phyloP scores from a whole-genome alignment of 306 rosid genomes.

The Pterocarpus santalinus region DNA sequence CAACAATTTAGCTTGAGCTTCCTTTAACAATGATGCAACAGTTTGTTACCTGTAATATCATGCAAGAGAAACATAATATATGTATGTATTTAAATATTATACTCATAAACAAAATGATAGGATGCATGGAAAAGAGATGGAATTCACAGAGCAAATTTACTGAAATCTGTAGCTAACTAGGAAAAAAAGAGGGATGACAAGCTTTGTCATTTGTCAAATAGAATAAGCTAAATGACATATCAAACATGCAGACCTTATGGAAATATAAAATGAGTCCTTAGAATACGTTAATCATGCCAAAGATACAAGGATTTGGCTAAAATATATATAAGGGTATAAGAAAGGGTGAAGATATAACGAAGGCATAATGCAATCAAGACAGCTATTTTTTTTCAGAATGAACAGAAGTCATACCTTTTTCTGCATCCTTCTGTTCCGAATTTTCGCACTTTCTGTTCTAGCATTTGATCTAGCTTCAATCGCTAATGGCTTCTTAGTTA shows the following conservation, averaged over 20 bases:
- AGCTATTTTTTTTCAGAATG: not conserved
- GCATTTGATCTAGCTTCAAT: constrained; percentile 69
- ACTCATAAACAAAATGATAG: not conserved
- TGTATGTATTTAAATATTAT: not conserved
- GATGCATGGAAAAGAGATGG: not conserved
- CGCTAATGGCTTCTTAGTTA: constrained; percentile 54
- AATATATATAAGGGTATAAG: not conserved
- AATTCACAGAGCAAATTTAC: not conserved
- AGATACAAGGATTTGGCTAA: not conserved
- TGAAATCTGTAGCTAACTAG: not conserved
- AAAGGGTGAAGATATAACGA: constrained; percentile 29
- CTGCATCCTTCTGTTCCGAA: constrained; percentile 69
- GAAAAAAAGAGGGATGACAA: constrained; percentile 16
- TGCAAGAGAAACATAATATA: not conserved
- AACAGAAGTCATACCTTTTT: constrained; percentile 64
- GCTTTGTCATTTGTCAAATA: not conserved
- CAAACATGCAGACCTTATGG: not conserved
- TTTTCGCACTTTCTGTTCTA: constrained; percentile 73
- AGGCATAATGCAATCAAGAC: not conserved
- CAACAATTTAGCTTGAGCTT: not conserved
- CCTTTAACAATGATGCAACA: constrained; percentile 11
- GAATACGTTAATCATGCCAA: constrained; percentile 19
- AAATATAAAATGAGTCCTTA: constrained; percentile 17
- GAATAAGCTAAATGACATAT: constrained; percentile 28
- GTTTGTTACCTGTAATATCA: not conserved